Conservation (phyloP, 805 yeast genomes). For the Saccharomycopsis malanga region DNA sequence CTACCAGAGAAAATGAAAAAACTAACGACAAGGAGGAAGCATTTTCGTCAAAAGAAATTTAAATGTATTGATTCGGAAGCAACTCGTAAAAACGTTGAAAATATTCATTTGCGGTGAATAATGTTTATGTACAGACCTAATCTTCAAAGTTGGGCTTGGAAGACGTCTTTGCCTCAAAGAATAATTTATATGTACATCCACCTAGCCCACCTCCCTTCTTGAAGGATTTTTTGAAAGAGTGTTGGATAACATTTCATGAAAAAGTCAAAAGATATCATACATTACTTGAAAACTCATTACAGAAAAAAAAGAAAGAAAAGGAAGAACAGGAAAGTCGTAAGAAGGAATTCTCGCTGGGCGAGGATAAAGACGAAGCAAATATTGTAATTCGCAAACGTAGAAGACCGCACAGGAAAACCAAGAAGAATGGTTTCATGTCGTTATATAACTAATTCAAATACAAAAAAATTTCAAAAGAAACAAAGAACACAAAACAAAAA, state of each 20-base stretch:
- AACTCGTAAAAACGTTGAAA: neutral
- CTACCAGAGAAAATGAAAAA: no score
- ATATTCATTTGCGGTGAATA: slow-evolving; percentile 18
- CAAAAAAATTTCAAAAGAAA: slow-evolving; percentile 21
- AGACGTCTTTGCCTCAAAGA: slow-evolving; percentile 9
- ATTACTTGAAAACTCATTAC: slow-evolving; percentile 44
- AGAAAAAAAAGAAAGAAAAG: slow-evolving; percentile 27
- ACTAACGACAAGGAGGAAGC: no score
- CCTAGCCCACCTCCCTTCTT: slow-evolving; percentile 7
- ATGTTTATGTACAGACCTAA: neutral
- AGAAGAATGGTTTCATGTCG: slow-evolving; percentile 22
- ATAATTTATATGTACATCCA: neutral
- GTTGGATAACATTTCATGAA: slow-evolving; percentile 8
- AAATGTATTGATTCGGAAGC: neutral
- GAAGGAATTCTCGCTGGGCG: slow-evolving; percentile 19
- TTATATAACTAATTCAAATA: slow-evolving; percentile 14
- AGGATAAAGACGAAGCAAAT: slow-evolving; percentile 17
- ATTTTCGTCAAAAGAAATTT: no score
- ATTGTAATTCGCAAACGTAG: slow-evolving; percentile 19
- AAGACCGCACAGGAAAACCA: slow-evolving; percentile 1
- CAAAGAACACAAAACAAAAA: slow-evolving; percentile 25
- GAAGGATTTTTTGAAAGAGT: neutral
- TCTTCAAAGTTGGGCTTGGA: neutral
- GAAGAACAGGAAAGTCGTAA: slow-evolving; percentile 24
- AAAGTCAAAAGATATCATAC: slow-evolving; percentile 34